A percentile compares a stretch with the other conserved stretches of the same genome.
Conservation (phyloP, 2,329 filamentous ascomycete species). For the Ophiostoma ips region DNA sequence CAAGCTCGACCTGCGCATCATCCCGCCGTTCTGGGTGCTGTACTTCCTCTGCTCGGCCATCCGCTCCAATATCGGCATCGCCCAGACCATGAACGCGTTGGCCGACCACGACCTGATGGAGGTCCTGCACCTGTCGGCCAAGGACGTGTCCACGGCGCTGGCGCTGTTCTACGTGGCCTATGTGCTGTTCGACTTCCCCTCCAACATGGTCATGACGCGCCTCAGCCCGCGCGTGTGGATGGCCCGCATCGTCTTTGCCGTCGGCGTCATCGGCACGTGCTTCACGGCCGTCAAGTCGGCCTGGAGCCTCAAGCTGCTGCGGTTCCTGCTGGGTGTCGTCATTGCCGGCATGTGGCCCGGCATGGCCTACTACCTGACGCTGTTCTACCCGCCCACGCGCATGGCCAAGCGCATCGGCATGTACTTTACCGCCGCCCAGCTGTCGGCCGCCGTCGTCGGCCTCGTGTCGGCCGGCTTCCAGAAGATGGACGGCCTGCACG, state of each 20-base stretch:
- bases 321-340: slow-evolving; percentile 72
- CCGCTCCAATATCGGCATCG: slow-evolving; percentile 78
- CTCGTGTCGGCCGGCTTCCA: slow-evolving; percentile 86
- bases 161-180: slow-evolving; percentile 89
- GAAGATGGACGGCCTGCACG: slow-evolving; percentile 67
- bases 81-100: slow-evolving; percentile 80
- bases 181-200: slow-evolving; percentile 77
- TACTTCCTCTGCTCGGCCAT: slow-evolving; percentile 91
- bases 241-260: slow-evolving; percentile 77
- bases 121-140: slow-evolving; percentile 53
- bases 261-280: slow-evolving; percentile 70
- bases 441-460: slow-evolving; percentile 79
- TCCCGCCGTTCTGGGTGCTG: slow-evolving; percentile 67
- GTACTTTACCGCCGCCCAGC: slow-evolving; percentile 75
- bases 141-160: slow-evolving; percentile 70
- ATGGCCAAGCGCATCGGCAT: slow-evolving; percentile 79
- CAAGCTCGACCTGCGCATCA: slow-evolving; percentile 45
- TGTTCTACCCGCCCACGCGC: slow-evolving; percentile 79
- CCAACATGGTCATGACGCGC: slow-evolving; percentile 76
- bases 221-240: slow-evolving; percentile 83
- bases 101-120: slow-evolving; percentile 61
- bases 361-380: slow-evolving; percentile 82
- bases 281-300: slow-evolving; percentile 69
- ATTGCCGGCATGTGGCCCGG: slow-evolving; percentile 93
- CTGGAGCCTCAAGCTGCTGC: slow-evolving; percentile 80